Evolutionary conservation across 2,329 filamentous ascomycete species (phyloP).

Genomic region (Fusarium illudens): DNA sequence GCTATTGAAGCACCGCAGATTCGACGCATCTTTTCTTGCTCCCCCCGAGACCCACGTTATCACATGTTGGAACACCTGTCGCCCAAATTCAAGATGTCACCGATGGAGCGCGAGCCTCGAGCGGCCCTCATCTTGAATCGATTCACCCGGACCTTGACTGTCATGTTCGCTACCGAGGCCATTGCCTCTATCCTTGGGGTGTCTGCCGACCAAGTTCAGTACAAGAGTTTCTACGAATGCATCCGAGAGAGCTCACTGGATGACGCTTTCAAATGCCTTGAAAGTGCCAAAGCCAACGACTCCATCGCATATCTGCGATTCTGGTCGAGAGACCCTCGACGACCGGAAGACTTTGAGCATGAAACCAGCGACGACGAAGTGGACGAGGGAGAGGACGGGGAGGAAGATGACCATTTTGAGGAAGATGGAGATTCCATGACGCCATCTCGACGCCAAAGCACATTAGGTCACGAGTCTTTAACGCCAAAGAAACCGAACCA

Average conservation of each 20-base stretch:
- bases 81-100: slow-evolving; percentile 74
- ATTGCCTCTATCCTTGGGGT: slow-evolving; percentile 80
- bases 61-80: slow-evolving; percentile 90
- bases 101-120: slow-evolving; percentile 76
- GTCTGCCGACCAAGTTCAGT: slow-evolving; percentile 71
- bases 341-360: slow-evolving; percentile 59
- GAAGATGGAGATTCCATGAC: background rate
- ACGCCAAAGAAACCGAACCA: slow-evolving; percentile 2
- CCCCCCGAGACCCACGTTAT: slow-evolving; percentile 83
- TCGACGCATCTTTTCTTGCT: slow-evolving; percentile 81
- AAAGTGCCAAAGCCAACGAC: slow-evolving; percentile 88
- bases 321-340: slow-evolving; percentile 79
- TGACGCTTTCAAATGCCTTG: slow-evolving; percentile 80
- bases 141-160: slow-evolving; percentile 81
- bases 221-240: slow-evolving; percentile 87
- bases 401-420: slow-evolving; percentile 7
- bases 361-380: slow-evolving; percentile 51
- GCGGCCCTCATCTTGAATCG: slow-evolving; percentile 87
- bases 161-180: slow-evolving; percentile 87
- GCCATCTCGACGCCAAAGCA: background rate
- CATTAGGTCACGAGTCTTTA: background rate
- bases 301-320: slow-evolving; percentile 91
- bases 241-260: slow-evolving; percentile 80
- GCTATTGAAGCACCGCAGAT: slow-evolving; percentile 81
- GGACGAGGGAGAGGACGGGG: slow-evolving; percentile 8